Evolutionary conservation across 352 stramenopile species (phyloP).

Genomic region (Globisporangium polare): DNA sequence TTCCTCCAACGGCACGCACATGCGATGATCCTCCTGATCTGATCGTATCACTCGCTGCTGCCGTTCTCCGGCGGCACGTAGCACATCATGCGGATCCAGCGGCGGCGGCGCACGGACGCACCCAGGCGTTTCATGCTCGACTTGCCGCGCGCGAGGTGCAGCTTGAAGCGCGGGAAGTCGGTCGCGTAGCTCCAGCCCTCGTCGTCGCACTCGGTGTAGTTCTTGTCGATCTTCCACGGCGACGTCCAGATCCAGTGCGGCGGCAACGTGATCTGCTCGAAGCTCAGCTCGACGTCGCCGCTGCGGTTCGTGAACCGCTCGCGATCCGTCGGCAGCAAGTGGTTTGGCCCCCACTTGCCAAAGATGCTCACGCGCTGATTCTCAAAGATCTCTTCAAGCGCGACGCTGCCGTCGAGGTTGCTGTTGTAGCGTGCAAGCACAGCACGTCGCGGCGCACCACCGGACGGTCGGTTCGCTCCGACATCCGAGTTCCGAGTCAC

Average conservation of each 20-base stretch:
- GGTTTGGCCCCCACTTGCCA: conserved; percentile 83
- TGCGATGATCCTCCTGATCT: not conserved
- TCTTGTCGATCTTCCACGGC: conserved; percentile 85
- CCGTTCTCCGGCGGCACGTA: conserved; percentile 51
- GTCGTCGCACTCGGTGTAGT: conserved; percentile 85
- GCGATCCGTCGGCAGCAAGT: conserved; percentile 77
- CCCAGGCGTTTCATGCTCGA: conserved; percentile 76
- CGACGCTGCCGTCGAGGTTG: conserved; percentile 67
- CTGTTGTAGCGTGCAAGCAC: conserved; percentile 59
- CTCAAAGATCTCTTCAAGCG: conserved; percentile 85
- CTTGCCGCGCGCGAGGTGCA: conserved; percentile 71
- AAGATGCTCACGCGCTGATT: conserved; percentile 88
- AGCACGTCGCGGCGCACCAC: conserved; percentile 16
- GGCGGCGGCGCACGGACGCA: conserved; percentile 65
- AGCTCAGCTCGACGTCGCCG: conserved; percentile 73
- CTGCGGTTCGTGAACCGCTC: conserved; percentile 78
- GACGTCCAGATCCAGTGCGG: conserved; percentile 82
- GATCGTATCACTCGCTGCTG: not conserved
- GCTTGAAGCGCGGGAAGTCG: conserved; percentile 84
- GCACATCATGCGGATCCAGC: conserved; percentile 86
- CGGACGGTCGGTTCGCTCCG: conserved; percentile 15
- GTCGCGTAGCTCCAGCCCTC: conserved; percentile 87
- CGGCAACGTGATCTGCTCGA: conserved; percentile 72
- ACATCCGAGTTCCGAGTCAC: conserved; percentile 7
- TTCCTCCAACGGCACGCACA: not conserved